Conservation (phyloP, 257 asterid genomes). For the Hygrophila difformis region DNA sequence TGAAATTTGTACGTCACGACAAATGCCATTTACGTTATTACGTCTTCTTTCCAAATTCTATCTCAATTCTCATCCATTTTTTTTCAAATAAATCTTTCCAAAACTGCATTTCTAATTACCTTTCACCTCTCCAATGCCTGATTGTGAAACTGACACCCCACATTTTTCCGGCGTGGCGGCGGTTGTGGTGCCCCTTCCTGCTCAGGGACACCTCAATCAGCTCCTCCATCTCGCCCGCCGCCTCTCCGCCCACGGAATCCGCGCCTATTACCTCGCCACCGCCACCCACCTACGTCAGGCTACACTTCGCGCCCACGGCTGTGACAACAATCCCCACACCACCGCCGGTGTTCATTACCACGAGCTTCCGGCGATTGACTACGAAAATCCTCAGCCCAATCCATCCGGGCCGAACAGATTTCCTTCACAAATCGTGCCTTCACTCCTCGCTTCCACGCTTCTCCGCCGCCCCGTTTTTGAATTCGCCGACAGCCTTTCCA, state of each 20-base stretch:
- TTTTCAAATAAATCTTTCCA: no score
- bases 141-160: no score
- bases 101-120: no score
- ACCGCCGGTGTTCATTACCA: slow-evolving; percentile 17
- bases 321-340: neutral
- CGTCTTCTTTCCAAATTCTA: no score
- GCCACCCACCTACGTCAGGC: slow-evolving; percentile 25
- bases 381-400: slow-evolving; percentile 22
- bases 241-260: slow-evolving; percentile 22
- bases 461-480: neutral
- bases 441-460: neutral
- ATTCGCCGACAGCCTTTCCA: neutral
- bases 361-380: slow-evolving; percentile 19
- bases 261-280: slow-evolving; percentile 25
- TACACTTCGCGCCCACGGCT: slow-evolving; percentile 18
- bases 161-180: slow-evolving; percentile 20
- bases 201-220: slow-evolving; percentile 44
- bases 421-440: neutral
- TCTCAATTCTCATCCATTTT: no score
- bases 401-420: slow-evolving; percentile 12
- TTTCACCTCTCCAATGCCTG: no score
- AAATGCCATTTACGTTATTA: no score
- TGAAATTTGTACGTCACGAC: no score
- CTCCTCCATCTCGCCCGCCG: slow-evolving; percentile 32
- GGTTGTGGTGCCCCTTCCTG: slow-evolving; percentile 32